Evolutionary conservation across 108 stramenopile genomes (phyloP).

Genomic region (Epipyxis sp.): DNA sequence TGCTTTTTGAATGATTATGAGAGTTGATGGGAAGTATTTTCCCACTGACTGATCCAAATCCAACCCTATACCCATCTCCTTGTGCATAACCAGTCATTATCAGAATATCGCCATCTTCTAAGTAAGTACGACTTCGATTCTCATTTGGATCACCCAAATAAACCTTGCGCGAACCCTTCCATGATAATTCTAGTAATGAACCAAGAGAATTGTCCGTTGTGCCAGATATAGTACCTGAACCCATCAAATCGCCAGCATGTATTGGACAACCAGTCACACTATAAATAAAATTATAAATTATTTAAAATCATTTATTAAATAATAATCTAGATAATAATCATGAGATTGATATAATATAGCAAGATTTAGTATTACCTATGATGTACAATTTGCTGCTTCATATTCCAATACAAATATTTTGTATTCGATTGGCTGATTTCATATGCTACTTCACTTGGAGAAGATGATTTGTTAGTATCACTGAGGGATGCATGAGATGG

Average conservation of each 20-base stretch:
- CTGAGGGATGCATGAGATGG: no score
- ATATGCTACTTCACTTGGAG: not conserved
- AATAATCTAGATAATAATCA: no score
- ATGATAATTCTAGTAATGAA: constrained; percentile 78
- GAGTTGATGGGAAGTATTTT: constrained; percentile 63
- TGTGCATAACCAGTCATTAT: constrained; percentile 70
- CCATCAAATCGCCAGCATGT: constrained; percentile 77
- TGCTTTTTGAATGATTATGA: no score
- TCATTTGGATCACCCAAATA: constrained; percentile 37
- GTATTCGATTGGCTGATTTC: constrained; percentile 69
- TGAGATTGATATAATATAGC: no score
- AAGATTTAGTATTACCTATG: no score
- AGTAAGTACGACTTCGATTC: constrained; percentile 64
- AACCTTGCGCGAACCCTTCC: constrained; percentile 72
- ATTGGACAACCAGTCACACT: constrained; percentile 80
- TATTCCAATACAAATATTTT: constrained; percentile 76
- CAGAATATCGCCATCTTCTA: constrained; percentile 79
- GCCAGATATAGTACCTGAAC: constrained; percentile 80
- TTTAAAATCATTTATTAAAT: no score
- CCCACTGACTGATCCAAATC: constrained; percentile 66
- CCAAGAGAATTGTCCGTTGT: constrained; percentile 62
- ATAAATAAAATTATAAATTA: no score
- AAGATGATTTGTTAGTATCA: no score
- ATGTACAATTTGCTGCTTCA: constrained; percentile 80
- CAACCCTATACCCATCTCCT: constrained; percentile 58